phyloP scores from a whole-genome alignment of 176 grass and related monocot species.

The bread wheat (Triticum aestivum) region IWGSC_CS_RefSeq_v2.1 NC_057794.1:67264409-67264908 shows the following conservation, averaged over 20 bases:
- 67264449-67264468: conserved; percentile 79
- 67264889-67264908: no score
- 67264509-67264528: conserved; percentile 66
- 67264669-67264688: conserved; percentile 65
- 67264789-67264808: conserved; percentile 84
- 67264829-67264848: neutral
- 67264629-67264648: conserved; percentile 68
- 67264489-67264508: conserved; percentile 75
- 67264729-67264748: neutral
- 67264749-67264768: no score
- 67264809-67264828: conserved; percentile 13
- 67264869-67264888: no score
- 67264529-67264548: conserved; percentile 73
- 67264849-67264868: no score
- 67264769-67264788: conserved; percentile 63
- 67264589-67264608: conserved; percentile 77
- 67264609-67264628: conserved; percentile 67
- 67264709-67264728: neutral
- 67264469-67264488: conserved; percentile 75
- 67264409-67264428: no score
- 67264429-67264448: conserved; percentile 4
- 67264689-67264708: conserved; percentile 62
- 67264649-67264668: conserved; percentile 60
- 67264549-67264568: conserved; percentile 61
- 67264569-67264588: conserved; percentile 74